Evolutionary conservation across 768 basidiomycete species (phyloP).

Genomic region (Suillus sp.): DNA sequence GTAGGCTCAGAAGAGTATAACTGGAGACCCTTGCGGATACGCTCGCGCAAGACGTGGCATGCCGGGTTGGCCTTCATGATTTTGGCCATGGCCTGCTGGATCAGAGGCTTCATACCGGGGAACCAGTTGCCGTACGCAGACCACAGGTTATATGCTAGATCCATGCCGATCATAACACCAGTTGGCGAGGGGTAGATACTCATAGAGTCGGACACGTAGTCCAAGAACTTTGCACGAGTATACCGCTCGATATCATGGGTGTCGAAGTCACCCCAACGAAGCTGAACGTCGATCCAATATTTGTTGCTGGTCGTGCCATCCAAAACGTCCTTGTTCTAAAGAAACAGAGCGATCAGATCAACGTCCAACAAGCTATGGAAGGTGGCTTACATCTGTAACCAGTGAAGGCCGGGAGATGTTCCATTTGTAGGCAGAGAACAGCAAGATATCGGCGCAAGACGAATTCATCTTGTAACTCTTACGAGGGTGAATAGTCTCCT

Average conservation of each 20-base stretch:
- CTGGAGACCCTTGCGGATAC: slow-evolving; percentile 97
- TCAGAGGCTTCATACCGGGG: slow-evolving; percentile 96
- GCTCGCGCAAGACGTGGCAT: slow-evolving; percentile 94
- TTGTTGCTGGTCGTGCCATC: slow-evolving; percentile 99
- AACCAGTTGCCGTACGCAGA: slow-evolving; percentile 99
- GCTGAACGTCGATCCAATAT: slow-evolving; percentile 96
- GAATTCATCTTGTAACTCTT: slow-evolving; percentile 99
- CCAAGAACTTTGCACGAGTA: slow-evolving; percentile 97
- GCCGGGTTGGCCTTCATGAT: slow-evolving; percentile 99
- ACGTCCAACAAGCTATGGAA: neutral
- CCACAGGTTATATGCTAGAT: slow-evolving; percentile 97
- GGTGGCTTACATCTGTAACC: slow-evolving; percentile 77
- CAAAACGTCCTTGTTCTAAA: slow-evolving; percentile 86
- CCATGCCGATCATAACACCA: slow-evolving; percentile 99
- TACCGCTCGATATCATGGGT: slow-evolving; percentile 99
- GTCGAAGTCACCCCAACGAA: slow-evolving; percentile 98
- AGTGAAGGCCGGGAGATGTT: slow-evolving; percentile 96
- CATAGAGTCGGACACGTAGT: slow-evolving; percentile 97
- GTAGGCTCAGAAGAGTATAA: slow-evolving; percentile 99
- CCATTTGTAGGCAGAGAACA: slow-evolving; percentile 99
- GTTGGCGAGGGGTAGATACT: slow-evolving; percentile 99
- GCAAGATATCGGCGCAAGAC: slow-evolving; percentile 96
- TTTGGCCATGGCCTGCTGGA: slow-evolving; percentile 99
- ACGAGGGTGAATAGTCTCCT: slow-evolving; percentile 98
- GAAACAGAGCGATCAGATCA: slow-evolving; percentile 17